These are phyloP conservation scores for Scopulariopsis brevicaulis DNA, from an alignment of 2,329 filamentous ascomycete genomes.

Conservation along the genomic window DNA sequence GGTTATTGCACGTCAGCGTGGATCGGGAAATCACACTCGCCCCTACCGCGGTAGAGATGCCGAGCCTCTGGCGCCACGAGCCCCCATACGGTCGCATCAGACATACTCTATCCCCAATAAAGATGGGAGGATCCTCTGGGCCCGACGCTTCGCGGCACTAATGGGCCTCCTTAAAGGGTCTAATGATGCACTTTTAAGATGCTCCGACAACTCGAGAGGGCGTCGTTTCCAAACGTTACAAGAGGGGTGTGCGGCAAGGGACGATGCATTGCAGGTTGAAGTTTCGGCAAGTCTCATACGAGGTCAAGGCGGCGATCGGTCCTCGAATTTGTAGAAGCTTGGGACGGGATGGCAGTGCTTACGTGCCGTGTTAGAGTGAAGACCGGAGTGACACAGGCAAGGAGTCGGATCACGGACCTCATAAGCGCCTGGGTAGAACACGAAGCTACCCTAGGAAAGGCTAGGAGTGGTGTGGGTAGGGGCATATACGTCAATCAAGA, in stretches of 20 bases:
- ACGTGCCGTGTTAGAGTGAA: background rate
- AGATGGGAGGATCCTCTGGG: background rate
- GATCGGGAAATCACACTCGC: background rate
- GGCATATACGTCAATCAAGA: too few relatives aligned
- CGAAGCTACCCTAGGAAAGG: too few relatives aligned
- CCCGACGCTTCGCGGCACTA: background rate
- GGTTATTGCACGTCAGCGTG: background rate
- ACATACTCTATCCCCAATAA: background rate
- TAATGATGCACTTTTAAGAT: background rate
- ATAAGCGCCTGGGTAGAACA: too few relatives aligned
- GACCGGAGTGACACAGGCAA: too few relatives aligned
- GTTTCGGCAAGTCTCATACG: background rate
- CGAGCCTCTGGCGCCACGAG: background rate
- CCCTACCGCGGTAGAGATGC: background rate
- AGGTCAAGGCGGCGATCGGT: background rate
- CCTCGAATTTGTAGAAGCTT: background rate
- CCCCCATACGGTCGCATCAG: background rate
- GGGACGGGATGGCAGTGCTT: background rate
- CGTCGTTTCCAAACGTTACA: too few relatives aligned
- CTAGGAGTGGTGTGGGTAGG: too few relatives aligned
- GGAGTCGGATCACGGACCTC: background rate
- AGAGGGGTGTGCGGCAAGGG: background rate
- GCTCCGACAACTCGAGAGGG: background rate
- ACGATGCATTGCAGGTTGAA: background rate
- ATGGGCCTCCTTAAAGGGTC: background rate